Percentiles rank a stretch among this genome's conserved stretches.
These are phyloP conservation scores for Podila verticillata DNA, from an alignment of 192 early-diverging fungal species.

Conservation along the genomic window DNA sequence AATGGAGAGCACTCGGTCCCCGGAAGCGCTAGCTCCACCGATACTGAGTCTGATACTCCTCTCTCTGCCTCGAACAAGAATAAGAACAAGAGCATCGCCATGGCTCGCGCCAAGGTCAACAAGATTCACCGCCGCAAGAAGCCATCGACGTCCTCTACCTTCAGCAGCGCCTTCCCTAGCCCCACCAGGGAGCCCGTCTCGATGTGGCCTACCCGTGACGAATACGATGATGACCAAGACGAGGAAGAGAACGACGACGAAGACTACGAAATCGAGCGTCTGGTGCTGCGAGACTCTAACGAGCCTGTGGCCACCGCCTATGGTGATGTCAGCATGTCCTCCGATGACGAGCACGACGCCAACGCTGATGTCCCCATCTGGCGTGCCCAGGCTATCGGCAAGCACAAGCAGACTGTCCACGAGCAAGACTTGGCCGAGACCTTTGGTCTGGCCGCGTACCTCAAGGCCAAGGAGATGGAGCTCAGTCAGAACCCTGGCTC, in stretches of 20 bases:
- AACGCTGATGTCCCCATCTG: conserved; percentile 35
- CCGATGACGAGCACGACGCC: conserved; percentile 20
- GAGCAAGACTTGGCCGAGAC: conserved; percentile 48
- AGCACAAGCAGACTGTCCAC: conserved; percentile 47
- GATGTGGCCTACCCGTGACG: neutral
- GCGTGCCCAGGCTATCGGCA: conserved; percentile 36
- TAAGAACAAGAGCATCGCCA: conserved; percentile 25
- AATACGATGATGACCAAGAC: conserved; percentile 20
- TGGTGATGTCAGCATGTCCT: conserved; percentile 28
- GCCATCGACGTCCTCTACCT: neutral
- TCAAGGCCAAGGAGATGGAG: conserved; percentile 49
- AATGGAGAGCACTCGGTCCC: neutral
- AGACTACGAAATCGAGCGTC: conserved; percentile 20
- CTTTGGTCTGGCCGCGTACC: conserved; percentile 46
- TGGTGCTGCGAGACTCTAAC: conserved; percentile 28
- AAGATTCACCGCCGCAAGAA: conserved; percentile 23
- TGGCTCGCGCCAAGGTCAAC: conserved; percentile 36
- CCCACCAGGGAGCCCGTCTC: neutral
- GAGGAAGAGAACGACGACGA: conserved; percentile 8
- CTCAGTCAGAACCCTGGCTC: conserved; percentile 3
- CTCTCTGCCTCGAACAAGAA: neutral
- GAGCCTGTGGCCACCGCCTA: neutral
- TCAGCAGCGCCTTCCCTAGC: conserved; percentile 1
- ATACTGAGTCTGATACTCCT: conserved; percentile 36
- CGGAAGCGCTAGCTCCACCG: conserved; percentile 20